Base-by-base conservation (phyloP, 441 rosid genomes). In the Eutrema salsugineum region DNA sequence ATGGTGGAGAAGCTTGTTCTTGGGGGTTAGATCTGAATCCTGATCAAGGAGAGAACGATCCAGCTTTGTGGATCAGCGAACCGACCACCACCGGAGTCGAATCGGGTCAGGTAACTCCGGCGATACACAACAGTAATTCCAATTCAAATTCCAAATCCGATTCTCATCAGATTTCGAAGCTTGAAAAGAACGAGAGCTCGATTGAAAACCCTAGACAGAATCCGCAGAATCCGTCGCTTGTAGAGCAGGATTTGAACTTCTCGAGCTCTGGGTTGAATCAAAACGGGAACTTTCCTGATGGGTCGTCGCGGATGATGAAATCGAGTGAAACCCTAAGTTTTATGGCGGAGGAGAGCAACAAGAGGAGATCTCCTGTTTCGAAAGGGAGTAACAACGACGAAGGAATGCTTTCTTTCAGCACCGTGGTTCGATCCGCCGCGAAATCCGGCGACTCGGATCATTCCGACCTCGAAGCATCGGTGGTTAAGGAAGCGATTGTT, bases 401-500 rank as follows among this genome's bases (percentile, higher is more conserved):
- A 44, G 74, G 65, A 2, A 77, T 72, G 77, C 54, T 77, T 63
- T 77, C 80, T 6, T 94, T 94, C 78, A 85, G 88, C 4, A 93
- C 82, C 56, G 68, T 81, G 33, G 71, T 89, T 78, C 84, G 89
- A 3, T 83, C 97, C 4, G 83, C 86, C 11, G 71, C 79, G 56
- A 91, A 85, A 54, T 86, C 95, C 0, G 89, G 77, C 9, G 99
- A 95, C 78, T 93, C 98, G 0, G 97, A 91, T 49, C 93, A 91
- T 46, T 95, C 99, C 0, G 97, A 95, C 78, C 85, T 95, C 3
- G 99, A 95, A 75, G 99, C 95, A 1, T 95, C 99, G 8, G 92
- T 90, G 12, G 88, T 85, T 24, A 90, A 84, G 79, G 97, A 89
- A 53, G 83, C 89, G 0, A 83, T 84, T 56, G 82, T 85, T 14